Conservation (phyloP, 257 asterid genomes). For the Gardenia jasminoides region DNA sequence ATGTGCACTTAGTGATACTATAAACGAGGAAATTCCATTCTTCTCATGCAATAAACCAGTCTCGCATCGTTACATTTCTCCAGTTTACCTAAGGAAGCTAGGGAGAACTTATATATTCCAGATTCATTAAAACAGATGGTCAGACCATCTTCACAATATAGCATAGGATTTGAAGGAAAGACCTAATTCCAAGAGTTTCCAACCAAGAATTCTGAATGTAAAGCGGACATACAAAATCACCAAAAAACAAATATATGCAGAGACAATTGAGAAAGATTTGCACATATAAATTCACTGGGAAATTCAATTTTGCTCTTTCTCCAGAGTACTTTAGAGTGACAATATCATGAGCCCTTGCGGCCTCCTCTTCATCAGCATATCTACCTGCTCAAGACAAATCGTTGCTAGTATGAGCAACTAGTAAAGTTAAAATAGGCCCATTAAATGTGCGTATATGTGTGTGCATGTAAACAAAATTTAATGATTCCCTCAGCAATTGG, state of each 20-base stretch:
- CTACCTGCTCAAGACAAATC: not conserved
- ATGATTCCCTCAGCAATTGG: not conserved
- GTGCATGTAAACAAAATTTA: not conserved
- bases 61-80: no score
- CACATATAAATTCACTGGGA: not conserved
- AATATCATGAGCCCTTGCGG: slow-evolving; percentile 8
- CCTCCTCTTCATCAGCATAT: not conserved
- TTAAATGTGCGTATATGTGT: not conserved
- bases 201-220: no score
- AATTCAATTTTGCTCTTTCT: not conserved
- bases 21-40: not conserved
- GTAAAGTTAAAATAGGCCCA: not conserved
- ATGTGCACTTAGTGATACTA: not conserved
- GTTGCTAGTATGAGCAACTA: not conserved
- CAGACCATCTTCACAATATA: no score
- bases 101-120: no score
- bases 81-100: no score
- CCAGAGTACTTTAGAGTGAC: not conserved
- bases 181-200: no score
- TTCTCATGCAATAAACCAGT: not conserved
- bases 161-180: no score
- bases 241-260: not conserved
- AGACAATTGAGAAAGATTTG: not conserved
- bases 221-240: no score
- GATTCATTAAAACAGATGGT: no score